Percentiles rank a stretch among this genome's conserved stretches.
phyloP scores from a whole-genome alignment of 148 eudicot genomes.

The Spergularia marina region DNA sequence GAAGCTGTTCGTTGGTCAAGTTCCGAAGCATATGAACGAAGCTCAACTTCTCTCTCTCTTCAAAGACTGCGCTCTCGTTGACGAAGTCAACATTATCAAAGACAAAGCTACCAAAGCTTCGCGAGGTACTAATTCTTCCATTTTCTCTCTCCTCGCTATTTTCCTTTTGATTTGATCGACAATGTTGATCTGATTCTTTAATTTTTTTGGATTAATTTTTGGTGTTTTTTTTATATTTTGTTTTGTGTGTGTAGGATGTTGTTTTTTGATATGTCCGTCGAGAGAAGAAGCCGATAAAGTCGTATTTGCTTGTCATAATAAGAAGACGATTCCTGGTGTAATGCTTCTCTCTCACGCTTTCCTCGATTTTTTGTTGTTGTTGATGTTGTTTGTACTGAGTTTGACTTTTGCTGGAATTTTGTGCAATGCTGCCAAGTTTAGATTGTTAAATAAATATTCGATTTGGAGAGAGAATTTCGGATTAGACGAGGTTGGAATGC shows the following conservation, averaged over 20 bases:
- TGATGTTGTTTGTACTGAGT: background rate
- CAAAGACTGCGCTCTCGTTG: slow-evolving; percentile 65
- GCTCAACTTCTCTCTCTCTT: slow-evolving; percentile 61
- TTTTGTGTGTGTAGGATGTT: slow-evolving; percentile 58
- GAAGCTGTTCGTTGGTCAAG: slow-evolving; percentile 97
- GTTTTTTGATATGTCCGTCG: slow-evolving; percentile 86
- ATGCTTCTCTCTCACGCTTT: slow-evolving; percentile 25
- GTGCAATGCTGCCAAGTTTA: background rate
- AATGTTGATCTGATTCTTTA: background rate
- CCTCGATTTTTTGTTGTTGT: slow-evolving; percentile 4
- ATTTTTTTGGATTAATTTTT: slow-evolving; percentile 1
- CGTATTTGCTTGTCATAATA: slow-evolving; percentile 72
- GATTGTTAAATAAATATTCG: background rate
- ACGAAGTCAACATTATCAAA: slow-evolving; percentile 91
- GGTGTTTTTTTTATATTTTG: background rate
- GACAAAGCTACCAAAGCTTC: slow-evolving; percentile 86
- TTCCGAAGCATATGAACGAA: slow-evolving; percentile 87
- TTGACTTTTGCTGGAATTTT: slow-evolving; percentile 19
- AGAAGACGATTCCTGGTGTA: slow-evolving; percentile 92
- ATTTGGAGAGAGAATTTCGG: background rate
- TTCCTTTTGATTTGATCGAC: slow-evolving; percentile 25
- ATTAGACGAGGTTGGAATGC: background rate
- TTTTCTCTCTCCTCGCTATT: background rate
- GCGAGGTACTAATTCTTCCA: slow-evolving; percentile 43
- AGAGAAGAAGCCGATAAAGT: slow-evolving; percentile 94